phyloP scores from a whole-genome alignment of 805 yeast genomes.

The Suhomyces vadensis region DNA sequence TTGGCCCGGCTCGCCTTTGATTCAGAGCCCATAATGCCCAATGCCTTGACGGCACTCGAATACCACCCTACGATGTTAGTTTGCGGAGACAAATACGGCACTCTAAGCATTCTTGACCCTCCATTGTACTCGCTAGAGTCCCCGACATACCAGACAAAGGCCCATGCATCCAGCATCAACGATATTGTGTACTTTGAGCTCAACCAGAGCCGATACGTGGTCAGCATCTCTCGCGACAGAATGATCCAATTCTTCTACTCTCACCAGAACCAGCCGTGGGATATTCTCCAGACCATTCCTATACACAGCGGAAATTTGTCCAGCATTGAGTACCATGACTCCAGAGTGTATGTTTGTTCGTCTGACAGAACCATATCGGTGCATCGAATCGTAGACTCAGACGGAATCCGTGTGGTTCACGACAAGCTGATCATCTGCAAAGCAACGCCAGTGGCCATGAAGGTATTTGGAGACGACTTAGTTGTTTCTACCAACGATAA shows the following conservation, averaged over 20 bases:
- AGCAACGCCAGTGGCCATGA: conserved; percentile 50
- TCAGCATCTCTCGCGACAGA: conserved; percentile 59
- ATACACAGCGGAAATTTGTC: conserved; percentile 56
- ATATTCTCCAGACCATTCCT: conserved; percentile 57
- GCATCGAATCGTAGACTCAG: conserved; percentile 39
- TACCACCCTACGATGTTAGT: conserved; percentile 25
- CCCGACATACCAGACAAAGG: conserved; percentile 32
- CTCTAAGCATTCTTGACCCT: conserved; percentile 25
- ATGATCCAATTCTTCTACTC: conserved; percentile 55
- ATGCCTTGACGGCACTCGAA: conserved; percentile 46
- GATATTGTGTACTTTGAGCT: conserved; percentile 41
- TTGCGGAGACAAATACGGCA: conserved; percentile 54
- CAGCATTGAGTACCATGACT: conserved; percentile 32
- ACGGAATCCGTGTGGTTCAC: conserved; percentile 25
- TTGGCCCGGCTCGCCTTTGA: conserved; percentile 19
- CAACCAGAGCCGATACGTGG: conserved; percentile 30
- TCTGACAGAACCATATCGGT: conserved; percentile 62
- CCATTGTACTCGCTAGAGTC: neutral
- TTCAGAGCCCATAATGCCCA: conserved; percentile 35
- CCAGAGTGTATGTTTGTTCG: conserved; percentile 52
- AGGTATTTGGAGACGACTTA: conserved; percentile 38
- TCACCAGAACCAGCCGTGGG: conserved; percentile 41
- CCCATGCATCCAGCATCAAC: conserved; percentile 55
- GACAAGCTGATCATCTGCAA: conserved; percentile 53
- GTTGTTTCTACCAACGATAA: conserved; percentile 56